Conservation (phyloP, 1,284 basidiomycete species). For the Leccinum pallidistipes region DNA sequence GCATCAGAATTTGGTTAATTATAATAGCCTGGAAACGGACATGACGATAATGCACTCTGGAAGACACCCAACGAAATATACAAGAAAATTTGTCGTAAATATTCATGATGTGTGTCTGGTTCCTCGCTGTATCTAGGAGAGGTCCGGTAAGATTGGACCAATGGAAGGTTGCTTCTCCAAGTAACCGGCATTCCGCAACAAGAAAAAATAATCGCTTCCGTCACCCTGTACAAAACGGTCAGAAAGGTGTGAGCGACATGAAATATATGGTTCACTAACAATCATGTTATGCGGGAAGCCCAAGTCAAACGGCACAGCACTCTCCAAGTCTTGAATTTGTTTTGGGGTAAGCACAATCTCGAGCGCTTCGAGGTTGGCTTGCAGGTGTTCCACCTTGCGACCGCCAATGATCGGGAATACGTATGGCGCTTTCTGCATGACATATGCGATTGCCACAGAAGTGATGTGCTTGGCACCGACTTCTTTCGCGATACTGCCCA, state of each 20-base stretch:
- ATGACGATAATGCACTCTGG: neutral
- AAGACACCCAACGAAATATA: neutral
- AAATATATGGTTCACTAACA: constrained; percentile 32
- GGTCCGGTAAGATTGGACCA: constrained; percentile 21
- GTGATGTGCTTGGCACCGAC: constrained; percentile 25
- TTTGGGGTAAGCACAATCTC: constrained; percentile 42
- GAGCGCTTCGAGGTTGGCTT: constrained; percentile 49
- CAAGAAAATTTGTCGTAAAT: neutral
- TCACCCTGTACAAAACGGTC: constrained; percentile 28
- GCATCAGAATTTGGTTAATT: too few relatives aligned
- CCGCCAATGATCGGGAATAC: constrained; percentile 54
- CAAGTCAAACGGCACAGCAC: constrained; percentile 39
- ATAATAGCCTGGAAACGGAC: neutral
- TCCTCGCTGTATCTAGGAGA: constrained; percentile 4
- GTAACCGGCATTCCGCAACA: constrained; percentile 17
- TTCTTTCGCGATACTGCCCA: constrained; percentile 22
- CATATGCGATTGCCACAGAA: constrained; percentile 46
- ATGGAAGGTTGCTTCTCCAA: constrained; percentile 26
- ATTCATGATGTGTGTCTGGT: neutral
- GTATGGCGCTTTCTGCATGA: constrained; percentile 48
- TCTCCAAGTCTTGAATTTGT: constrained; percentile 47
- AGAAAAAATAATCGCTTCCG: constrained; percentile 18
- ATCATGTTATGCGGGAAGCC: constrained; percentile 45
- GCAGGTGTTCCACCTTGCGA: constrained; percentile 50
- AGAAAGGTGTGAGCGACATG: constrained; percentile 30